Percentiles rank a stretch among this genome's conserved stretches.
phyloP scores from a whole-genome alignment of 306 rosid genomes.

The Vigna mungo region DNA sequence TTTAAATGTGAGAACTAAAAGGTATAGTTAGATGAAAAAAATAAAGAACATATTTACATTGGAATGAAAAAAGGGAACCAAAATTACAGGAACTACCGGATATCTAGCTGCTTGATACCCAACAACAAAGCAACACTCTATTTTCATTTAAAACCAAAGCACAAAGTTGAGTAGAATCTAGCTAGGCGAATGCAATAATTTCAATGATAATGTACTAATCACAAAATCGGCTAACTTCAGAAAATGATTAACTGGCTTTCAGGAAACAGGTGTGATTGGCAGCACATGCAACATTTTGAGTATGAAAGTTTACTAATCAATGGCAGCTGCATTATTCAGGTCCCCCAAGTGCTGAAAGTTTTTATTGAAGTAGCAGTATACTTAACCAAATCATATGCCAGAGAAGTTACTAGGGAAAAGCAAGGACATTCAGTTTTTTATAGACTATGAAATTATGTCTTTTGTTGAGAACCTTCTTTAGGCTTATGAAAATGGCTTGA shows the following conservation, averaged over 20 bases:
- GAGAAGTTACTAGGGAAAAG: neutral
- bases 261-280: constrained; percentile 59
- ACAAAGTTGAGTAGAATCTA: neutral
- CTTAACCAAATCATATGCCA: constrained; percentile 33
- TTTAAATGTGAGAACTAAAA: too few relatives aligned
- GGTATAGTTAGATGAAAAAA: constrained; percentile 29
- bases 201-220: constrained; percentile 16
- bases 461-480: too few relatives aligned
- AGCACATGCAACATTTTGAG: constrained; percentile 43
- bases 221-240: constrained; percentile 16
- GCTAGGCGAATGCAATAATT: neutral
- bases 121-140: neutral
- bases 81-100: neutral
- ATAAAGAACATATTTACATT: neutral
- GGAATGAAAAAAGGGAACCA: neutral
- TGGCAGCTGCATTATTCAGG: constrained; percentile 49
- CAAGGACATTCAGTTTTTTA: neutral
- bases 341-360: constrained; percentile 47
- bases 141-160: constrained; percentile 3
- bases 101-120: constrained; percentile 4
- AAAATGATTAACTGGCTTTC: constrained; percentile 50
- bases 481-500: too few relatives aligned
- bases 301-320: constrained; percentile 49
- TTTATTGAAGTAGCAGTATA: constrained; percentile 44
- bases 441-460: too few relatives aligned